A percentile compares a stretch with the other conserved stretches of the same genome.
Conservation (phyloP, 1,139 yeast genomes). For the Magnusiomyces fungicola region DNA sequence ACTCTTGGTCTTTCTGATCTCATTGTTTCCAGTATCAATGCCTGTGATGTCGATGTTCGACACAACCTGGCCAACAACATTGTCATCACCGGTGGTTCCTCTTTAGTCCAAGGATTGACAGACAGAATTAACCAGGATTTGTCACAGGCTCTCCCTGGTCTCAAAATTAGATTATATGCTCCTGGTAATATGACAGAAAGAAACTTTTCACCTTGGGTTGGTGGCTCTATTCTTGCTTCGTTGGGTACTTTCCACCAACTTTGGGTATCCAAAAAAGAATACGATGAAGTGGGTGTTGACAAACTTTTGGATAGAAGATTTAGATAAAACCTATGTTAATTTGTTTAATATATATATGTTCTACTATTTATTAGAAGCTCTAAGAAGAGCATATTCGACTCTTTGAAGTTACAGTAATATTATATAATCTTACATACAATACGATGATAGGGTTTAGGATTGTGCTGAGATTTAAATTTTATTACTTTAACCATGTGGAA, state of each 20-base stretch:
- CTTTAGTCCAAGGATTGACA: slow-evolving; percentile 80
- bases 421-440: too few species aligned
- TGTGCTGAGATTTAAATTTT: neutral
- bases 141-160: slow-evolving; percentile 72
- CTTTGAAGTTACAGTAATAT: too few species aligned
- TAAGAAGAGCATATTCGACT: too few species aligned
- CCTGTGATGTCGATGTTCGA: slow-evolving; percentile 80
- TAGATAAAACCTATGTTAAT: too few species aligned
- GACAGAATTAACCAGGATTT: slow-evolving; percentile 75
- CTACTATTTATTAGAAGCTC: too few species aligned
- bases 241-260: slow-evolving; percentile 94
- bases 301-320: slow-evolving; percentile 41
- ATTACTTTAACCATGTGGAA: too few species aligned
- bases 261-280: slow-evolving; percentile 91
- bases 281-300: slow-evolving; percentile 85
- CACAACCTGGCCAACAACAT: slow-evolving; percentile 89
- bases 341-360: too few species aligned
- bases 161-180: slow-evolving; percentile 81
- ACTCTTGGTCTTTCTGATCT: slow-evolving; percentile 58
- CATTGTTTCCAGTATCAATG: slow-evolving; percentile 55
- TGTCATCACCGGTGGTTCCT: slow-evolving; percentile 83
- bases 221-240: slow-evolving; percentile 87
- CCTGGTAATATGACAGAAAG: slow-evolving; percentile 82
- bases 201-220: slow-evolving; percentile 86
- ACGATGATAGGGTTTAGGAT: too few species aligned